Evolutionary conservation across 129 eudicot species (phyloP).

Genomic region (Calendula officinalis): DNA sequence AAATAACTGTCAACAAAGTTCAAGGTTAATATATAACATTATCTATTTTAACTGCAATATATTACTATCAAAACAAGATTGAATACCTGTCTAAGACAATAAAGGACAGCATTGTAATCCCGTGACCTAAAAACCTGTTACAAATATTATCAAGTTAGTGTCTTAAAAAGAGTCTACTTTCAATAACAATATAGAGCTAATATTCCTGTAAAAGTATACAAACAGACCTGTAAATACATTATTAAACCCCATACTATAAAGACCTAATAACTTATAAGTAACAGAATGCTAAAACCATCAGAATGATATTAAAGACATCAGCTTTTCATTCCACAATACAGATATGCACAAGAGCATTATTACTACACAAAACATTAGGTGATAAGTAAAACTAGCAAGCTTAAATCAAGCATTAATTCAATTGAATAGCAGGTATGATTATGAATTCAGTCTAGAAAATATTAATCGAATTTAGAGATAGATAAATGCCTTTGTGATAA

Average conservation of each 20-base stretch:
- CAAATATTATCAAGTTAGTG: background rate
- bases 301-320: background rate
- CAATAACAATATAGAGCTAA: background rate
- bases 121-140: slow-evolving; percentile 91
- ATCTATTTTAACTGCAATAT: background rate
- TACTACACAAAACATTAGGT: no score
- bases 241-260: background rate
- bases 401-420: no score
- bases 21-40: slow-evolving; percentile 11
- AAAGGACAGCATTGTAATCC: slow-evolving; percentile 83
- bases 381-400: no score
- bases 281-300: background rate
- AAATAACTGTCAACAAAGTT: slow-evolving; percentile 53
- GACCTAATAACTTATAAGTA: no score
- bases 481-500: slow-evolving; percentile 63
- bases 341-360: background rate
- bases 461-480: background rate
- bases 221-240: background rate
- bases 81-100: slow-evolving; percentile 89
- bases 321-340: no score
- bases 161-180: background rate
- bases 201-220: background rate
- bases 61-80: background rate
- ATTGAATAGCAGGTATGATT: no score
- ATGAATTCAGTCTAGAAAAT: no score